phyloP scores from a whole-genome alignment of 2,329 filamentous ascomycete genomes.

The Tricladium varicosporioides region DNA sequence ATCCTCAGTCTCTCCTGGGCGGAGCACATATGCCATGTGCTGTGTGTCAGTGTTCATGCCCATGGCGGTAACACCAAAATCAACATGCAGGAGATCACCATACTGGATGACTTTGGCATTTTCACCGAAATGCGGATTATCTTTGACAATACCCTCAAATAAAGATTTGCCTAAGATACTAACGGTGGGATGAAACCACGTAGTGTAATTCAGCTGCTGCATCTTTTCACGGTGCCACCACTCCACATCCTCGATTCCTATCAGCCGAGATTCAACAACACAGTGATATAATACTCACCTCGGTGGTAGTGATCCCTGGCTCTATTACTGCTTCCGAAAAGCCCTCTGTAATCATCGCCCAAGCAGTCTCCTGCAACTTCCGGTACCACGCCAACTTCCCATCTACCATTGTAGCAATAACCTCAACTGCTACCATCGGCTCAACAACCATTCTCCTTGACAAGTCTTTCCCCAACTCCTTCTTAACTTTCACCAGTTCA shows the following conservation, averaged over 20 bases:
- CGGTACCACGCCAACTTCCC: conserved; percentile 42
- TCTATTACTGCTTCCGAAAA: conserved; percentile 44
- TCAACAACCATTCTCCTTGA: conserved; percentile 39
- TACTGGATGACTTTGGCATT: conserved; percentile 35
- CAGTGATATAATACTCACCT: conserved; percentile 11
- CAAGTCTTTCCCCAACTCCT: conserved; percentile 41
- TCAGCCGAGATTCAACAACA: not conserved
- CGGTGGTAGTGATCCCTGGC: conserved; percentile 43
- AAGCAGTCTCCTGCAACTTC: conserved; percentile 48
- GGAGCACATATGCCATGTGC: conserved; percentile 48
- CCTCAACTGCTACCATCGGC: conserved; percentile 46
- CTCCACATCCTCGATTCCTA: conserved; percentile 39
- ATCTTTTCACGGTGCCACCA: conserved; percentile 52
- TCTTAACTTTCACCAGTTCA: conserved; percentile 39
- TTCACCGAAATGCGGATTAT: not conserved
- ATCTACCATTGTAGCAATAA: conserved; percentile 44
- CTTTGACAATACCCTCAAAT: conserved; percentile 11
- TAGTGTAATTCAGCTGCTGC: conserved; percentile 48
- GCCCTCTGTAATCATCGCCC: conserved; percentile 47
- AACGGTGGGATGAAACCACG: conserved; percentile 50
- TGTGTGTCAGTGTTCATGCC: conserved; percentile 50
- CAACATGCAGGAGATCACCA: conserved; percentile 48
- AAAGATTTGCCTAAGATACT: conserved; percentile 36
- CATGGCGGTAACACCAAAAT: conserved; percentile 47
- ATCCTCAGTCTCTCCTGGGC: conserved; percentile 40